Evolutionary conservation across 495 filamentous ascomycete genomes (phyloP).

Genomic region (Penicillium desertorum): DNA sequence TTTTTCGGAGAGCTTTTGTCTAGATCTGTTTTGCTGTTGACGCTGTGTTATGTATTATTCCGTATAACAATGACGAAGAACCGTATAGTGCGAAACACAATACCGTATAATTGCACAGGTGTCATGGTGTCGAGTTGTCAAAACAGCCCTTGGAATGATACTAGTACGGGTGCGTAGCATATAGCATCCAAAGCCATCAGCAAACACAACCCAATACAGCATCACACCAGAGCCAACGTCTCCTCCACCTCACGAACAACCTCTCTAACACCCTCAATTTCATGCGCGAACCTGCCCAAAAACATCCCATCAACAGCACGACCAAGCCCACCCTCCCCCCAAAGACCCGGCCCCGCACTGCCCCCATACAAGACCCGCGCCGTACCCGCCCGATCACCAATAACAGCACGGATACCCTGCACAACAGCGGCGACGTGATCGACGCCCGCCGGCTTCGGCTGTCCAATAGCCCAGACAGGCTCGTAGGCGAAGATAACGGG

Average conservation of each 20-base stretch:
- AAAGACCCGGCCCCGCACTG: conserved; percentile 75
- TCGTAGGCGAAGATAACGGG: conserved; percentile 86
- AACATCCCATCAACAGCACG: conserved; percentile 80
- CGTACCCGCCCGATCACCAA: conserved; percentile 45
- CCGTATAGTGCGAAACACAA: conserved; percentile 25
- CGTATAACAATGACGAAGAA: conserved; percentile 29
- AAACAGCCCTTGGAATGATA: not conserved
- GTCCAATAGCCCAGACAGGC: conserved; percentile 87
- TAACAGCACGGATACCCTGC: conserved; percentile 52
- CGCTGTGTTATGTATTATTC: conserved; percentile 12
- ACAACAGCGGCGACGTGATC: conserved; percentile 74
- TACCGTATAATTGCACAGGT: conserved; percentile 6
- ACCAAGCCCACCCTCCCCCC: conserved; percentile 55
- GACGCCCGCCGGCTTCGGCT: conserved; percentile 64
- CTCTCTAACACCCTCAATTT: conserved; percentile 62
- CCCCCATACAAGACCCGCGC: conserved; percentile 77
- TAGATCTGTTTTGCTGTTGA: conserved; percentile 10
- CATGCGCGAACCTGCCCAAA: conserved; percentile 77
- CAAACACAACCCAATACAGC: not conserved
- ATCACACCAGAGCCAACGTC: conserved; percentile 19
- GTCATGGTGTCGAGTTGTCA: not conserved
- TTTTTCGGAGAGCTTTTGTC: not conserved
- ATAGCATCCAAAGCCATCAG: not conserved
- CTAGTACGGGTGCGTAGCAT: not conserved
- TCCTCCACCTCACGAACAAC: conserved; percentile 68